Evolutionary conservation across 2,329 filamentous ascomycete species (phyloP).

Genomic region (Aspergillus aculeatus): DNA sequence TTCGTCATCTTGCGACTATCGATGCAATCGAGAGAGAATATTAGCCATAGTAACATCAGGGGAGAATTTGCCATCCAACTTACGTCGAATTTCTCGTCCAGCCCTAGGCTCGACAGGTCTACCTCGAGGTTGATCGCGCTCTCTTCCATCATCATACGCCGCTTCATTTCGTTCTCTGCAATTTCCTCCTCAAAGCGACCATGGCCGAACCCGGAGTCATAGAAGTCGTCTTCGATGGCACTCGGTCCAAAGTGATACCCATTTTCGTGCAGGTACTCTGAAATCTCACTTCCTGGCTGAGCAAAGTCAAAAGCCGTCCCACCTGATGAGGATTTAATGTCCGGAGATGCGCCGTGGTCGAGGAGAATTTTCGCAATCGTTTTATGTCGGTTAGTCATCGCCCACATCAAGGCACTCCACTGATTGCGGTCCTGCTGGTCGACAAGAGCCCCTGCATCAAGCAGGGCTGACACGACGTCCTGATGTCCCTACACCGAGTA

Average conservation of each 20-base stretch:
- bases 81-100: slow-evolving; percentile 94
- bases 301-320: slow-evolving; percentile 95
- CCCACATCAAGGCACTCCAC: slow-evolving; percentile 99
- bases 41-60: slow-evolving; percentile 1
- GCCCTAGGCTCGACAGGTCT: slow-evolving; percentile 88
- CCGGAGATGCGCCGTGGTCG: slow-evolving; percentile 91
- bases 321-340: slow-evolving; percentile 90
- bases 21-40: not conserved
- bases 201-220: slow-evolving; percentile 86
- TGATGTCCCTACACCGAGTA: slow-evolving; percentile 68
- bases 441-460: slow-evolving; percentile 82
- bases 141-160: slow-evolving; percentile 96
- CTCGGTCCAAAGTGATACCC: slow-evolving; percentile 66
- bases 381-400: slow-evolving; percentile 98
- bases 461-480: slow-evolving; percentile 76
- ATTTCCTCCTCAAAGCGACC: slow-evolving; percentile 96
- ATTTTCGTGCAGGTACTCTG: slow-evolving; percentile 89
- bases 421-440: slow-evolving; percentile 94
- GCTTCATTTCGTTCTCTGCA: slow-evolving; percentile 91
- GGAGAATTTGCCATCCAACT: slow-evolving; percentile 26
- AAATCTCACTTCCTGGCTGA: slow-evolving; percentile 92
- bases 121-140: slow-evolving; percentile 96
- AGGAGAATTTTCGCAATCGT: slow-evolving; percentile 88
- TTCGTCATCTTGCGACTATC: slow-evolving; percentile 68
- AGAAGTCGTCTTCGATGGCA: slow-evolving; percentile 72